These are phyloP conservation scores for Ephemerocybe angulata DNA, from an alignment of 768 basidiomycete species.

Conservation along the genomic window DNA sequence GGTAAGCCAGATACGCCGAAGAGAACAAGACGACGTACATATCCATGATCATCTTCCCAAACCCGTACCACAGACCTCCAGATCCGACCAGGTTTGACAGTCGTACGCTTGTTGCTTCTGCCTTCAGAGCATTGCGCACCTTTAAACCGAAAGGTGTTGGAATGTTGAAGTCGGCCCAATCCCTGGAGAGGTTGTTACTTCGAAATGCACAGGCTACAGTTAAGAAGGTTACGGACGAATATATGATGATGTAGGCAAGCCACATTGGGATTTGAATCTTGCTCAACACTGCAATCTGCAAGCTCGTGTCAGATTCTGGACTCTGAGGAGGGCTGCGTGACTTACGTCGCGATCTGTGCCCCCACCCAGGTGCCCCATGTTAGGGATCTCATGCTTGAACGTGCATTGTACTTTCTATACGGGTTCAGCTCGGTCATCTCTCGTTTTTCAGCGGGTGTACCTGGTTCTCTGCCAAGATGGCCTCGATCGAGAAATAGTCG, in stretches of 20 bases:
- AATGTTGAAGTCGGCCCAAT: conserved; percentile 87
- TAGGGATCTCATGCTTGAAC: conserved; percentile 80
- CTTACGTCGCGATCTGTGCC: conserved; percentile 76
- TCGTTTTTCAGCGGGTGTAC: conserved; percentile 27
- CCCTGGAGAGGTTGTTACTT: conserved; percentile 40
- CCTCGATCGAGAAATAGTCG: conserved; percentile 90
- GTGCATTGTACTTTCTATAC: conserved; percentile 88
- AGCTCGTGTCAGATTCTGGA: neutral
- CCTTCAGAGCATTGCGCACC: conserved; percentile 84
- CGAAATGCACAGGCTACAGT: conserved; percentile 1
- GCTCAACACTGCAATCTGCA: conserved; percentile 69
- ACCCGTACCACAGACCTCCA: conserved; percentile 89
- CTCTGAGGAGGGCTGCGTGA: neutral
- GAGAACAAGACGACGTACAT: conserved; percentile 44
- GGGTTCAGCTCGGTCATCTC: neutral
- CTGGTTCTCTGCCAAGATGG: conserved; percentile 91
- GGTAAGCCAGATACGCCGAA: conserved; percentile 1
- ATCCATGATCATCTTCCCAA: conserved; percentile 81
- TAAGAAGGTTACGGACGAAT: conserved; percentile 49
- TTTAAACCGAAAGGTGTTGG: conserved; percentile 72
- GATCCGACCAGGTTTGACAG: conserved; percentile 81
- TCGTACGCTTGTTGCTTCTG: conserved; percentile 82
- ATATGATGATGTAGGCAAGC: conserved; percentile 83
- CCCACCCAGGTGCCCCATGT: conserved; percentile 87
- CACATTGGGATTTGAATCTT: conserved; percentile 87